Base-by-base conservation (phyloP, 1,284 basidiomycete species). In the Sporisorium reilianum region DNA sequence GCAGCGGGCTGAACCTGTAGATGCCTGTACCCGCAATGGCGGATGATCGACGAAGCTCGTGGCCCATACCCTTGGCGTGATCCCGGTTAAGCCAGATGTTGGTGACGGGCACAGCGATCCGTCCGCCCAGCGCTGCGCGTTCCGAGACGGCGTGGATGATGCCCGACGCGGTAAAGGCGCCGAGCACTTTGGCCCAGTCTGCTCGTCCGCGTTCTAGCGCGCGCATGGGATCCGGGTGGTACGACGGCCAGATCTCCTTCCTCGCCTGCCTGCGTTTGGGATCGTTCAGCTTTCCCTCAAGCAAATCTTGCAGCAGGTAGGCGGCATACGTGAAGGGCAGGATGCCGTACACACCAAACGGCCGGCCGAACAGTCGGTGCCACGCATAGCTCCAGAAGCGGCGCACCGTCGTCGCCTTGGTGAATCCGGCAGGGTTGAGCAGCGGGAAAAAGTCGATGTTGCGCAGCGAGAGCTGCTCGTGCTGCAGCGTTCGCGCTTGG, bases 381-480 rank as follows among this genome's bases (percentile, higher is more conserved):
- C 72, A 77, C 0, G 66, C 66, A 12, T 75, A 75, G 46, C 58
- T 63, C 75, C 75, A 75, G 49, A 77, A 77, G 3, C 66, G 51
- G 3, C 67, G 36, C 23, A 78, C 73, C 11, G 67, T 72, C 1
- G 64, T 66, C 3, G 75, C 64, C 36, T 68, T 49, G 6, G 68
- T 72, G 50, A 69, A 60, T 0, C 67, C 70, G 11, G 75, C 62
- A 0, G 76, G 73, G 53, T 78, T 78, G 55, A 78, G 68, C 5
- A 78, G 58, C 0, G 76, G 76, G 63, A 75, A 78, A 46, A 78
- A 78, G n/a, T 76, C 76, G 22, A 78, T 55, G 48, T 78, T 78
- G 45, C 75, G 68, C 22, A 74, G 49, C n/a, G 64, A 57, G 5
- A 74, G 46, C 28, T 74, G 70, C 50, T 74, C 48, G 36, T 67